Percentiles rank a stretch among this genome's conserved stretches.
Evolutionary conservation across 176 grass and related monocot genomes (phyloP).

Genomic region (Puya raimondii): DNA sequence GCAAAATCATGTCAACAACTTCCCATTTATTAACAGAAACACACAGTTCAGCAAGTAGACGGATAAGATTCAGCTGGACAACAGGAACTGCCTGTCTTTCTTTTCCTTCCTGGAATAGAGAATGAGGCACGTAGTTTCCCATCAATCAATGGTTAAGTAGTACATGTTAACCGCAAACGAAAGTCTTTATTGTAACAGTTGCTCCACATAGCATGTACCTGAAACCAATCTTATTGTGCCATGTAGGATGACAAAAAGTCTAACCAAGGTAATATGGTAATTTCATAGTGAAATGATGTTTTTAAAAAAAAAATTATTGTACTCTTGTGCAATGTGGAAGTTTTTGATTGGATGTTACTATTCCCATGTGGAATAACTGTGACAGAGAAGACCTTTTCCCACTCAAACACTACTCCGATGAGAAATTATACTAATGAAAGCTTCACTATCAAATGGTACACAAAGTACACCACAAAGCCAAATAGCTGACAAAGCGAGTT

Average conservation of each 20-base stretch:
- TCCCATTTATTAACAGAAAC: conserved; percentile 92
- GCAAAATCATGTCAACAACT: conserved; percentile 98
- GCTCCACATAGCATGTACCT: too few species aligned
- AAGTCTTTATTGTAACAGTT: too few species aligned
- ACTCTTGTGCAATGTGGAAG: too few species aligned
- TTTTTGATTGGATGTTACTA: too few species aligned
- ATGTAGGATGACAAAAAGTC: too few species aligned
- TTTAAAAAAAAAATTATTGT: too few species aligned
- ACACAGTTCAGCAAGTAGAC: conserved; percentile 82
- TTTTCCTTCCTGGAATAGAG: conserved; percentile 67
- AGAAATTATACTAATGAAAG: neutral
- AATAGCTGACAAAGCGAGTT: neutral
- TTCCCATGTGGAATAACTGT: too few species aligned
- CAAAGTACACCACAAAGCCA: neutral
- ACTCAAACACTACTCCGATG: neutral
- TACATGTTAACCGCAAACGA: too few species aligned
- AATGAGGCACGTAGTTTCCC: neutral
- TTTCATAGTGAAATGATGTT: too few species aligned
- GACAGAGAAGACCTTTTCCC: neutral
- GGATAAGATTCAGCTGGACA: conserved; percentile 79
- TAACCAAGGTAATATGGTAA: too few species aligned
- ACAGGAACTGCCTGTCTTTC: conserved; percentile 76
- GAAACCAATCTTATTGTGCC: too few species aligned
- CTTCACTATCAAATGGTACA: neutral
- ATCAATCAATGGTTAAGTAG: too few species aligned